Conservation (phyloP, 2,329 filamentous ascomycete genomes). For the Diplocarpon mali region DNA sequence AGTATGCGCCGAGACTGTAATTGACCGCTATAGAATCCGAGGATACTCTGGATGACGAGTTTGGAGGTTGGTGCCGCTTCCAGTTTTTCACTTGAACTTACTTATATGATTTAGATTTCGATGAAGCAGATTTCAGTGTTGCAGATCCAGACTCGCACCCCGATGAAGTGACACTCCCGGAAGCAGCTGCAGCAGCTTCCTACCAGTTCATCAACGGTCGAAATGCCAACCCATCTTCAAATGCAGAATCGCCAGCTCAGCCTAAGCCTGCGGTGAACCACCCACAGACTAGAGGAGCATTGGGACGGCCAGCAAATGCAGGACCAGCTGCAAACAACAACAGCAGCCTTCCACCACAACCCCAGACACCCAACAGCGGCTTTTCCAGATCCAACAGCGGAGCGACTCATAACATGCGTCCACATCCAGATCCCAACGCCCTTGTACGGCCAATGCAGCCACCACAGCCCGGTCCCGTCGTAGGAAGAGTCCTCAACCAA, state of each 20-base stretch:
- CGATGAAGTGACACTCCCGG: conserved; percentile 58
- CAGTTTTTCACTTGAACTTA: conserved; percentile 19
- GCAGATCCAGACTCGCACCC: conserved; percentile 54
- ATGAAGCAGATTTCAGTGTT: conserved; percentile 66
- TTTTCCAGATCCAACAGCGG: conserved; percentile 21
- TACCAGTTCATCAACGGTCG: conserved; percentile 14
- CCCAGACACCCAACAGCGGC: conserved; percentile 25
- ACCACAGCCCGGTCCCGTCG: conserved; percentile 8
- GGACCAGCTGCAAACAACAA: conserved; percentile 8
- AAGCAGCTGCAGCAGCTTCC: conserved; percentile 14
- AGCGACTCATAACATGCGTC: conserved; percentile 12
- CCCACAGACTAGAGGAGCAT: conserved; percentile 21
- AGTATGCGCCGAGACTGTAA: no score
- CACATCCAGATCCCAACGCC: conserved; percentile 11
- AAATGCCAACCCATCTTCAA: conserved; percentile 12
- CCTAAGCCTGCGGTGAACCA: conserved; percentile 21
- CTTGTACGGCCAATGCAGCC: conserved; percentile 9
- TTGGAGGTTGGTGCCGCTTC: conserved; percentile 38
- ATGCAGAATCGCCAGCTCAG: conserved; percentile 16
- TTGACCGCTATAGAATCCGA: conserved; percentile 28
- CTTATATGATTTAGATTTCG: conserved; percentile 47
- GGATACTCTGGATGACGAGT: conserved; percentile 38
- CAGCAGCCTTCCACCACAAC: conserved; percentile 14
- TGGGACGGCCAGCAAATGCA: conserved; percentile 20
- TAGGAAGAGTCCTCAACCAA: conserved; percentile 24